Base-by-base conservation (phyloP, 108 stramenopile genomes). In the Licmophora abbreviata region DNA sequence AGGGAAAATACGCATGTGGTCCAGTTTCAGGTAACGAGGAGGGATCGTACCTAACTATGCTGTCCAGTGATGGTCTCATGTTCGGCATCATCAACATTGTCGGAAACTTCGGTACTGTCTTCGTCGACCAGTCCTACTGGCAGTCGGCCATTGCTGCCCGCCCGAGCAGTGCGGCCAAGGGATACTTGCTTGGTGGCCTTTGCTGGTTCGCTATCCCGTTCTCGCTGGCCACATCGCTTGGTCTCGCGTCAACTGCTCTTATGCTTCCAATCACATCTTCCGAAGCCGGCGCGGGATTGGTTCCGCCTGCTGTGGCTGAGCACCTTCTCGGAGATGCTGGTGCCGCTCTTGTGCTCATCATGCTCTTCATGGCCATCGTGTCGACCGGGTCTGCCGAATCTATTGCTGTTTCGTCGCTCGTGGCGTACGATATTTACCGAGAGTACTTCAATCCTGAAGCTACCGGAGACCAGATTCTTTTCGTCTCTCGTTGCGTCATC, bases 291-390 rank as follows among this genome's bases (percentile, higher is more conserved):
- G 29, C 74, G 24, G 94, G 94, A 41, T 71, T 95, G 48, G 94
- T 95, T 17, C 94, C 94, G 12, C 88, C 90, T 48, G 94, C 94
- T 40, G 85, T 92, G n/a, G 94, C 94, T 1, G 57, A 63, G 7
- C 64, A 86, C 46, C 53, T 95, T 28, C 48, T 92, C 25, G 94
- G 94, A 27, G 41, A 78, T 46, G 69, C 79, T 29, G 94, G 94
- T 30, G 52, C 79, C 9, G 74, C 64, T 30, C 58, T 85, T 21
- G 79, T 95, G 47, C 59, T 88, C 32, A 66, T 91, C 69, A 95
- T 95, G 94, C 78, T 95, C 48, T 95, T 92, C 77, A 95, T 95
- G 94, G 94, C 94, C 20, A 88, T 95, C 57, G 83, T 88, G 55
- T 90, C 94, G 20, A 90, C 88, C 17, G 94, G 94, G 31, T 82